Evolutionary conservation across 1,284 basidiomycete genomes (phyloP), one percentile per base, ranked within the genome.

Genomic region (Exsudoporus floridanus): DNA sequence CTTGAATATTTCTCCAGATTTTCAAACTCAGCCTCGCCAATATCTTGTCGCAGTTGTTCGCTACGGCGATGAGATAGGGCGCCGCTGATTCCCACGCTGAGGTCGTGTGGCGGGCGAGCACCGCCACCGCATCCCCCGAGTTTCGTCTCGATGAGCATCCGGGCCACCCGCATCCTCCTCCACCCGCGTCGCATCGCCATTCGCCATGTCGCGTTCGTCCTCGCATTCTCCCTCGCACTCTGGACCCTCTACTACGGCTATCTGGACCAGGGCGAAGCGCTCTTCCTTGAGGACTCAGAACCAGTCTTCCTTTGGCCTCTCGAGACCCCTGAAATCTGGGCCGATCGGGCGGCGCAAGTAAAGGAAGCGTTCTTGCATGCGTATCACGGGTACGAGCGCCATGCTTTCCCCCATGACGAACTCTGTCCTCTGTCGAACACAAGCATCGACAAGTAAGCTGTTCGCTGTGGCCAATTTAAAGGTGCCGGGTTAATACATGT

Each of bases 381-480:
- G 1, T 90, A 87, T 60, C 66, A 71, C 35, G 83, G 80, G 2
- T 90, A 88, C 60, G 77, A 82, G 59, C 60, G 61, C 31, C 75
- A 79, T 57, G 84, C 85, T 0, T 73, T 75, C 6, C 80, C 81
- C 8, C 73, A 75, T 27, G 87, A 90, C 53, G 87, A 90, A 63
- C 64, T 89, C 14, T 65, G 62, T 18, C 86, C 87, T 0, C 4
- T 84, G 14, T 73, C 78, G 4, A 77, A 79, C 45, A 55, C 50
- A 4, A 70, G 67, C 16, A 63, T 72, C 16, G 73, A 86, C 67
- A 80, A 80, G 86, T 88, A 57, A 56, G 79, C 62, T 18, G 41
- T 16, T 10, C 18, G 4, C 34, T 7, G 2, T 27, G 0, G 8
- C 9, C 33, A 14, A n/a, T n/a, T n/a, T n/a, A n/a, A n/a, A 8